Conservation (phyloP, 129 eudicot genomes). For the Helichrysum umbraculigerum region DNA sequence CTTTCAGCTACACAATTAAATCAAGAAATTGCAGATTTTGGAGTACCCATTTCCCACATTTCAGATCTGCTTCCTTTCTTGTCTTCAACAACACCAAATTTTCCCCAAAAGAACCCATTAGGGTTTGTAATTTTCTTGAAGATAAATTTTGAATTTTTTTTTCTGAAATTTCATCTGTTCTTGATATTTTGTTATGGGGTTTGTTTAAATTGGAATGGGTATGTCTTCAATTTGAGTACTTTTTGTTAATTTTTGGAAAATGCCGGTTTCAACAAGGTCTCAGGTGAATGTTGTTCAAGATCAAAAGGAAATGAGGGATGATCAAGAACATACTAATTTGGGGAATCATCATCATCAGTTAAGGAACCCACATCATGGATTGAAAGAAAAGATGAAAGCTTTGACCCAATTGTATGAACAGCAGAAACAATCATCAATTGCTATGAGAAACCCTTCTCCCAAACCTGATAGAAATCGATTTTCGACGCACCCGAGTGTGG, state of each 20-base stretch:
- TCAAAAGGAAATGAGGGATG: slow-evolving; percentile 20
- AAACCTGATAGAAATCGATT: slow-evolving; percentile 34
- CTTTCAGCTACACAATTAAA: slow-evolving; percentile 15
- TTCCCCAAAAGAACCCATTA: slow-evolving; percentile 17
- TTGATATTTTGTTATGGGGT: slow-evolving; percentile 21
- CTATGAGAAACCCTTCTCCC: slow-evolving; percentile 36
- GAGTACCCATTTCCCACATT: neutral
- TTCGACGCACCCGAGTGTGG: slow-evolving; percentile 50
- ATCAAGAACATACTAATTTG: slow-evolving; percentile 40
- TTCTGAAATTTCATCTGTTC: slow-evolving; percentile 18
- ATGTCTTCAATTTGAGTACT: slow-evolving; percentile 35
- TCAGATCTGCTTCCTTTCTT: slow-evolving; percentile 31
- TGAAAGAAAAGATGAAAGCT: slow-evolving; percentile 89
- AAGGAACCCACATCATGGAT: slow-evolving; percentile 79
- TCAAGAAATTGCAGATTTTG: slow-evolving; percentile 14
- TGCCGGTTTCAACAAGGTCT: slow-evolving; percentile 90
- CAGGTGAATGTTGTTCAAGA: slow-evolving; percentile 41
- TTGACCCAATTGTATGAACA: slow-evolving; percentile 77
- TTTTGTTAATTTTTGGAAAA: slow-evolving; percentile 22
- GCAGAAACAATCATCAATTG: slow-evolving; percentile 54
- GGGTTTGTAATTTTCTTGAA: slow-evolving; percentile 23
- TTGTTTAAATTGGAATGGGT: slow-evolving; percentile 40
- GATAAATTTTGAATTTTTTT: slow-evolving; percentile 1
- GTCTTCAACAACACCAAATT: slow-evolving; percentile 5
- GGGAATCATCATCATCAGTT: slow-evolving; percentile 29